Evolutionary conservation across 352 stramenopile species (phyloP), one percentile per base, ranked within the genome.

Genomic region (Pythium periplocum): DNA sequence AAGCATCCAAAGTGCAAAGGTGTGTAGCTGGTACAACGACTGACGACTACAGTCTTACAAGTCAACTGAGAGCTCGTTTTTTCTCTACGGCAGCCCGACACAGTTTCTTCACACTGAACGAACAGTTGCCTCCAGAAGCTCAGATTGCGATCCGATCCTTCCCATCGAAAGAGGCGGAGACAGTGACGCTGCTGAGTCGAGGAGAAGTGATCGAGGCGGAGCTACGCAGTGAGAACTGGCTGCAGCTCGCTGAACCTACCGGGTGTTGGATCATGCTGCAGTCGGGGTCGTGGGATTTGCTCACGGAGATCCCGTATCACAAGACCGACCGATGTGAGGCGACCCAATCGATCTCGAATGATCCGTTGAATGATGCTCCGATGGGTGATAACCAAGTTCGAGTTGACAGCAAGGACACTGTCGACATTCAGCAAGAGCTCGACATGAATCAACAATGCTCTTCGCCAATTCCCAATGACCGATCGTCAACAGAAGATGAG

Each of bases 231-330:
- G 78, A 65, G 1, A 68, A 74, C 26, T 89, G 81, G 81, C 55
- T 91, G 38, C 66, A 76, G 45, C 64, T 88, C 54, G 39, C 35
- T 32, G 40, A 41, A 4, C 11, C 46, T 2, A 33, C 61, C 2
- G 74, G 71, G 38, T 65, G 63, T 45, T 88, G 80, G 80, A 87
- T 88, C 50, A 90, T 90, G 80, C 82, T 72, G 64, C 64, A 65
- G 34, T 87, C 71, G 11, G 75, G 75, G 43, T 61, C 62, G 10
- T 55, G 75, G 50, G 53, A 75, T 11, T 40, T 88, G 32, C 67
- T 88, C n/a, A 67, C 66, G 33, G 73, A 86, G 40, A 55, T 71
- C 0, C 31, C 54, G 3, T 53, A 60, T 8, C 62, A 81, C 9
- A 58, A 26, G 17, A 26, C 17, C 17, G 17, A 26, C 17, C 17